Percentiles rank a stretch among this genome's conserved stretches.
Conservation (phyloP, 306 rosid species). For the Vigna reflexopilosa region DNA sequence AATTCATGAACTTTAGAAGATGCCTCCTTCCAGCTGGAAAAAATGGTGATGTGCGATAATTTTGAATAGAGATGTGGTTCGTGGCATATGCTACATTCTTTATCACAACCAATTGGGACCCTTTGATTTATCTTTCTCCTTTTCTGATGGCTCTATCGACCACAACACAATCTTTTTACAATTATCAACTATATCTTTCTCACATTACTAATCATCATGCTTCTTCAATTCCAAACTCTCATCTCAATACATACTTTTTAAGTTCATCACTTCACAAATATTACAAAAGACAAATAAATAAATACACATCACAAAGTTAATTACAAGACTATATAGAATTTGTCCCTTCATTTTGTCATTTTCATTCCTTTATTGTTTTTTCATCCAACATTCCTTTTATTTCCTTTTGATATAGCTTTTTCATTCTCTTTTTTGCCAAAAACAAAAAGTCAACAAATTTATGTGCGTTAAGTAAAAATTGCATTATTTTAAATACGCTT, state of each 20-base stretch:
- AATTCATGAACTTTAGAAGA: conserved; percentile 55
- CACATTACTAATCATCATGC: conserved; percentile 27
- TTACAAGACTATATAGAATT: neutral
- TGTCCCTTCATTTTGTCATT: neutral
- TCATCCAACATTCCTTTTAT: conserved; percentile 1
- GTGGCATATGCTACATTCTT: conserved; percentile 29
- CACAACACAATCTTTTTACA: conserved; percentile 44
- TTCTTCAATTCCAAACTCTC: conserved; percentile 1
- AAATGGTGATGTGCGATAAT: conserved; percentile 42
- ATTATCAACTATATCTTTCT: conserved; percentile 43
- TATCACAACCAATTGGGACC: conserved; percentile 36
- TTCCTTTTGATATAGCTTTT: conserved; percentile 21
- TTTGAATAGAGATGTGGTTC: conserved; percentile 37
- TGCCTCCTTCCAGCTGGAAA: conserved; percentile 66
- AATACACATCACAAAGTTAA: neutral
- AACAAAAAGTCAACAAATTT: neutral
- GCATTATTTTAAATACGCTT: too few species aligned
- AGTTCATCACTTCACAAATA: conserved; percentile 1
- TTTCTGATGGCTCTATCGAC: conserved; percentile 22
- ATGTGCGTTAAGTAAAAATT: too few species aligned
- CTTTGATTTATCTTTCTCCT: conserved; percentile 22
- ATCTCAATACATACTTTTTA: neutral
- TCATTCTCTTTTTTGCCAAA: conserved; percentile 20
- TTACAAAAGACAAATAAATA: neutral
- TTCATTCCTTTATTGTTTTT: neutral